phyloP scores from a whole-genome alignment of 371 early-diverging fungal genomes.

The Syncephalastrum contaminatum region DNA sequence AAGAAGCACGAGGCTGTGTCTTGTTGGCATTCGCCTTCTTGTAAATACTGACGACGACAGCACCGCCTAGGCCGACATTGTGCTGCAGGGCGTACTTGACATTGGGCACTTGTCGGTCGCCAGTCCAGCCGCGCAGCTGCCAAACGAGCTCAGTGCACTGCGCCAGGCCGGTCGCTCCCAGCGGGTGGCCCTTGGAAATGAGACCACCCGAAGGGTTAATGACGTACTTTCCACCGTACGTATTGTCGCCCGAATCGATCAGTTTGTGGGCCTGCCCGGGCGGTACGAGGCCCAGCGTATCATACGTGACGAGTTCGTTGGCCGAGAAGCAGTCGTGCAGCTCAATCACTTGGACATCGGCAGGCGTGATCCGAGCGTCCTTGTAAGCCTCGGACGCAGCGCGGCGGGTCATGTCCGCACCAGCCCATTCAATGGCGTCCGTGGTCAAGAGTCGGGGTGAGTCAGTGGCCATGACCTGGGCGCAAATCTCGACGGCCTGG shows the following conservation, averaged over 20 bases:
- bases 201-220: slow-evolving; percentile 83
- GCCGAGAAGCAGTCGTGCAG: slow-evolving; percentile 84
- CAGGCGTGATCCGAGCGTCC: slow-evolving; percentile 59
- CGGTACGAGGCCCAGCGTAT: slow-evolving; percentile 44
- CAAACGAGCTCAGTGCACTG: slow-evolving; percentile 69
- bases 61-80: slow-evolving; percentile 81
- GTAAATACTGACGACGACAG: slow-evolving; percentile 72
- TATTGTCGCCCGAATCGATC: slow-evolving; percentile 55
- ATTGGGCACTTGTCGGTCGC: slow-evolving; percentile 71
- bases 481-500: slow-evolving; percentile 72
- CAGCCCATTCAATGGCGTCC: slow-evolving; percentile 69
- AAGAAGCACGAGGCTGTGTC: slow-evolving; percentile 57
- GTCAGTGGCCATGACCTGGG: slow-evolving; percentile 76
- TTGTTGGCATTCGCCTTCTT: slow-evolving; percentile 49
- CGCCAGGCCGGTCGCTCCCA: slow-evolving; percentile 81
- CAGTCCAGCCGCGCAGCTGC: slow-evolving; percentile 73
- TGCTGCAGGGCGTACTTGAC: slow-evolving; percentile 73
- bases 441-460: slow-evolving; percentile 58
- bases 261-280: slow-evolving; percentile 65
- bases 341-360: slow-evolving; percentile 72
- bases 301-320: slow-evolving; percentile 55
- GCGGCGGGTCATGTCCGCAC: slow-evolving; percentile 70
- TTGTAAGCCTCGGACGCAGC: slow-evolving; percentile 60
- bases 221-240: slow-evolving; percentile 64
- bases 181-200: slow-evolving; percentile 81